Evolutionary conservation across 495 filamentous ascomycete species (phyloP).

Genomic region (Halenospora varia): DNA sequence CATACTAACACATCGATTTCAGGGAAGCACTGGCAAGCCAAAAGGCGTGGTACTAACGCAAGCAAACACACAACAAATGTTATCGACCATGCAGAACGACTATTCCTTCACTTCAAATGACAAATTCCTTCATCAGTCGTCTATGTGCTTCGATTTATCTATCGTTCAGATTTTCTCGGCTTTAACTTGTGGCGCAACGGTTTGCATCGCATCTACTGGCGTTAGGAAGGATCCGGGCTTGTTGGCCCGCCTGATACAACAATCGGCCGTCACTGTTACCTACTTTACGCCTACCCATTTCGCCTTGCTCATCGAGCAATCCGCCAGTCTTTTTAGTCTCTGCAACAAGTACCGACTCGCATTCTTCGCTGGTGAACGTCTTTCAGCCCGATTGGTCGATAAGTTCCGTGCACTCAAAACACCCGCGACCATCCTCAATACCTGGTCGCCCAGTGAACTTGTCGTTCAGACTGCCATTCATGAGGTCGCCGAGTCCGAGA

Average conservation of each 20-base stretch:
- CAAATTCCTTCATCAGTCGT: constrained; percentile 31
- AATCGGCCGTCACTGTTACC: constrained; percentile 23
- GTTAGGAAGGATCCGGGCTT: constrained; percentile 25
- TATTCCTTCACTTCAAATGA: constrained; percentile 22
- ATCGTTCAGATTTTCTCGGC: constrained; percentile 31
- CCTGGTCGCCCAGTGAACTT: constrained; percentile 24
- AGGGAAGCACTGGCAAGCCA: constrained; percentile 32
- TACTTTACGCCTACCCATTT: constrained; percentile 32
- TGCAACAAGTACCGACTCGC: constrained; percentile 16
- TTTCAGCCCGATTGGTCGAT: constrained; percentile 23
- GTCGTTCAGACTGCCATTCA: constrained; percentile 25
- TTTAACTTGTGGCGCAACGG: constrained; percentile 26
- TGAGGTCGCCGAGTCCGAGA: background rate
- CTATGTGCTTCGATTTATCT: constrained; percentile 33
- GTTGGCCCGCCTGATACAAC: constrained; percentile 26
- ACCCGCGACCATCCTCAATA: constrained; percentile 21
- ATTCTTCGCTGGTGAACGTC: constrained; percentile 24
- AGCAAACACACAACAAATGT: constrained; percentile 27
- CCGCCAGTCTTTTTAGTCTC: constrained; percentile 12
- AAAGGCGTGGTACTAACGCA: constrained; percentile 31
- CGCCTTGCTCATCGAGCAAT: constrained; percentile 25
- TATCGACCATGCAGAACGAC: constrained; percentile 21
- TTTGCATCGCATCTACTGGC: constrained; percentile 22
- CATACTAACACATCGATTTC: background rate
- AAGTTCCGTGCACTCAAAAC: constrained; percentile 23